Base-by-base conservation (phyloP, 2,329 filamentous ascomycete species). In the Botrytis byssoidea region DNA sequence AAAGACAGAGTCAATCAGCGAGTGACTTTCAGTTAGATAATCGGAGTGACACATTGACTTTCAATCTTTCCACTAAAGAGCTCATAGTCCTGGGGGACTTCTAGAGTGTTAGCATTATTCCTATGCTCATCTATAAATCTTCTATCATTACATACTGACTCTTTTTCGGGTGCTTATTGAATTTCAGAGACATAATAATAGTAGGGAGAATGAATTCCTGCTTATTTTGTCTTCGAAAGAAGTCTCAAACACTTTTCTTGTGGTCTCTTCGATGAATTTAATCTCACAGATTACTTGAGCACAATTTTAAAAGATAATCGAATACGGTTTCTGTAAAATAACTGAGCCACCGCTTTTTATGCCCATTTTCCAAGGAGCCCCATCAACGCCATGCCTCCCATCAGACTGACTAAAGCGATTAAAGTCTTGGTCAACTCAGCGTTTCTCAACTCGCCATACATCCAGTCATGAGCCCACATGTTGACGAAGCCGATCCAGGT, bases 401-500 rank as follows among this genome's bases (percentile, higher is more conserved):
- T 63, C n/a, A 63, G 35, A 40, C 60, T 63, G 32, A 63, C n/a
- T 35, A 63, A 40, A n/a, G 35, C 60, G 6, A 63, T 18, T n/a
- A n/a, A 40, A 40, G 35, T 63, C 60, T 59, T 44, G 29, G 51
- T 63, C 48, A 51, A 51, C 6, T 42, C 25, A 25, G 65, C 42
- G 18, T 67, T 32, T 18, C 48, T 70, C 46, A 70, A 57, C 67
- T 91, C 88, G 1, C 84, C 84, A 78, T 89, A 83, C 77, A 91
- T 87, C 92, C 92, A 95, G 79, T 95, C 92, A 59, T 87, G 84
- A 3, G 91, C 91, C 88, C 90, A 91, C 91, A 95, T 94, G 83
- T 94, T 92, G 0, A 94, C 92, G 1, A 94, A 82, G 2, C 91
- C 91, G 2, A 94, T 92, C 91, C 92, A 95, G n/a, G 92, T 83